A percentile compares a stretch with the other conserved stretches of the same genome.
Conservation (phyloP, 495 filamentous ascomycete species). For the Xylaria intraflava region DNA sequence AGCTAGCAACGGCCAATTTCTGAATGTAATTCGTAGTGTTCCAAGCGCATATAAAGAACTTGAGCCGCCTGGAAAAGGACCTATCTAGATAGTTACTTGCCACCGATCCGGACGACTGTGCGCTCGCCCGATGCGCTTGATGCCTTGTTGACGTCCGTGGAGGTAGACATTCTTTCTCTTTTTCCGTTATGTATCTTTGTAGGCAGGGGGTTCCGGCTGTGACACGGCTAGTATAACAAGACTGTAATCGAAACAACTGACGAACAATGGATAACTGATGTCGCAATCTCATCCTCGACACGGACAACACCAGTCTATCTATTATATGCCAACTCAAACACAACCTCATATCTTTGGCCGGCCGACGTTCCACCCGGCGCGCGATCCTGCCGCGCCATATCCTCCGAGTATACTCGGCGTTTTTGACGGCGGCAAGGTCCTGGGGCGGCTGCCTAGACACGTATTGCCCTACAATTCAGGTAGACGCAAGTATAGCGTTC, state of each 20-base stretch:
- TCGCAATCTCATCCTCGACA: neutral
- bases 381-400: neutral
- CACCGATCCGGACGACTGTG: conserved; percentile 5
- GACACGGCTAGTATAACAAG: too few relatives aligned
- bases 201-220: neutral
- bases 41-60: neutral
- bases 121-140: neutral
- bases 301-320: neutral
- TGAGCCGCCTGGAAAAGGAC: too few relatives aligned
- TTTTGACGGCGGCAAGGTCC: neutral
- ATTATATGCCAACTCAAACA: neutral
- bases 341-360: neutral
- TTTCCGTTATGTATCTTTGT: neutral
- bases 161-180: conserved; percentile 1
- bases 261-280: too few relatives aligned
- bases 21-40: neutral
- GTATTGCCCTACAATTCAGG: too few relatives aligned
- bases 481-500: too few relatives aligned
- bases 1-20: conserved; percentile 27
- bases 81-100: neutral
- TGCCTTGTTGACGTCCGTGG: conserved; percentile 2
- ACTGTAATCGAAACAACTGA: too few relatives aligned
- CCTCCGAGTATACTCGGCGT: conserved; percentile 4
- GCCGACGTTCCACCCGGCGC: too few relatives aligned
- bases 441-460: neutral